phyloP scores from a whole-genome alignment of 192 early-diverging fungal genomes.

The Coemansia sp. region DNA sequence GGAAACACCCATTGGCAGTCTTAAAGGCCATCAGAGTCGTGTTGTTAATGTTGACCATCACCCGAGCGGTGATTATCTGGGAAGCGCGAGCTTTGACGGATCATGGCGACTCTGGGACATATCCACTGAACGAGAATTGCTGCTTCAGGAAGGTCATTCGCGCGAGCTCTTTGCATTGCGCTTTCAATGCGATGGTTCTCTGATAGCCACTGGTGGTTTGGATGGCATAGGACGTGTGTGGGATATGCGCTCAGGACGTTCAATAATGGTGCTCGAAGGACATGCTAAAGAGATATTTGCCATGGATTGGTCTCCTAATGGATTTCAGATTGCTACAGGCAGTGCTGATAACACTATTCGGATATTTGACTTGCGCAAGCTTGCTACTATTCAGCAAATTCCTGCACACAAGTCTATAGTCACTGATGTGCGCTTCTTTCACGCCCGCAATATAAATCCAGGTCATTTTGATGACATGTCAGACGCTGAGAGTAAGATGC shows the following conservation, averaged over 20 bases:
- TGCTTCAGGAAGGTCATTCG: conserved; percentile 94
- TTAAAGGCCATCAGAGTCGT: conserved; percentile 80
- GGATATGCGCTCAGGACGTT: conserved; percentile 92
- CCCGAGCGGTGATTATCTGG: conserved; percentile 83
- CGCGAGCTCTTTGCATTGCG: conserved; percentile 88
- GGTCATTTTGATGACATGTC: conserved; percentile 18
- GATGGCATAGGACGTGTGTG: conserved; percentile 93
- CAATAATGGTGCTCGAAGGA: conserved; percentile 82
- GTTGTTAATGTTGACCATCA: conserved; percentile 89
- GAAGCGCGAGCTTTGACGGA: conserved; percentile 66
- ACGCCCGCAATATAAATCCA: conserved; percentile 13
- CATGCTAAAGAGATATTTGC: conserved; percentile 88
- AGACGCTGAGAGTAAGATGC: conserved; percentile 18
- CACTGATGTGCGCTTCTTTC: conserved; percentile 73
- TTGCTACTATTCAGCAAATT: conserved; percentile 76
- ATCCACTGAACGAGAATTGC: conserved; percentile 67
- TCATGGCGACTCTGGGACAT: conserved; percentile 98
- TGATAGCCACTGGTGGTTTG: conserved; percentile 86
- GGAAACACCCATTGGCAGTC: conserved; percentile 72
- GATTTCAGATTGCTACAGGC: conserved; percentile 88
- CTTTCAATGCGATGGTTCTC: conserved; percentile 89
- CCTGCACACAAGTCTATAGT: conserved; percentile 92
- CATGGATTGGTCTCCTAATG: conserved; percentile 92
- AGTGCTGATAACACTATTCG: conserved; percentile 88
- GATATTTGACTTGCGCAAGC: conserved; percentile 88